Evolutionary conservation across 2,329 filamentous ascomycete genomes (phyloP), one percentile per base, ranked within the genome.

Genomic region (Mollisia scopiformis): DNA sequence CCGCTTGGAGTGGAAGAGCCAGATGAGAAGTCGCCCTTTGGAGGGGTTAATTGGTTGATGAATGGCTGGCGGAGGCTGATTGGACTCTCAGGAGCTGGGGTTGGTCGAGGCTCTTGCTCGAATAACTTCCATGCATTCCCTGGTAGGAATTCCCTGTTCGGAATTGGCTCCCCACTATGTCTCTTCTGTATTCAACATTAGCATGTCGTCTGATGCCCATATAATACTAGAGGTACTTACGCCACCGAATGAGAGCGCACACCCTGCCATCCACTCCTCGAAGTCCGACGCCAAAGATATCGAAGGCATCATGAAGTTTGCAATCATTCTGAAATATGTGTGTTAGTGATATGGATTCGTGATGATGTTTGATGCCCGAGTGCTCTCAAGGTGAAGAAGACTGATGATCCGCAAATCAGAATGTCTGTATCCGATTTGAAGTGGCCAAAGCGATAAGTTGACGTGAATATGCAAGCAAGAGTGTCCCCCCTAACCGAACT

Each of bases 211-310:
- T n/a, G n/a, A n/a, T n/a, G n/a, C n/a, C n/a, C n/a, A n/a, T n/a
- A 25, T n/a, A 27, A 47, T 27, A 3, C n/a, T 23, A 11, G 21
- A 14, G 23, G 23, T 6, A 55, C 37, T 23, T 47, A 47, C 39
- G 23, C 27, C 37, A 19, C 28, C 50, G 25, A 41, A 43, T 6
- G 54, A 61, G 21, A 58, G 58, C 1, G 21, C 52, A 35, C 58
- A 63, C 16, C 57, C 31, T 8, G 19, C 54, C 43, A 59, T 64
- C 49, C 60, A 58, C 31, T 52, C 53, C 13, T 62, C 50, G 3
- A 58, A 66, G 31, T 63, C 60, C 33, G 53, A 55, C 30, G 35
- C 63, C 39, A 55, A 50, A 37, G 23, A 53, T 30, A n/a, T n/a
- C 43, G 50, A 43, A 16, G 43, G 55, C 35, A 23, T 4, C 46